These are phyloP conservation scores for Brassica nigra DNA, from an alignment of 345 rosid genomes.

Conservation along the genomic window DNA sequence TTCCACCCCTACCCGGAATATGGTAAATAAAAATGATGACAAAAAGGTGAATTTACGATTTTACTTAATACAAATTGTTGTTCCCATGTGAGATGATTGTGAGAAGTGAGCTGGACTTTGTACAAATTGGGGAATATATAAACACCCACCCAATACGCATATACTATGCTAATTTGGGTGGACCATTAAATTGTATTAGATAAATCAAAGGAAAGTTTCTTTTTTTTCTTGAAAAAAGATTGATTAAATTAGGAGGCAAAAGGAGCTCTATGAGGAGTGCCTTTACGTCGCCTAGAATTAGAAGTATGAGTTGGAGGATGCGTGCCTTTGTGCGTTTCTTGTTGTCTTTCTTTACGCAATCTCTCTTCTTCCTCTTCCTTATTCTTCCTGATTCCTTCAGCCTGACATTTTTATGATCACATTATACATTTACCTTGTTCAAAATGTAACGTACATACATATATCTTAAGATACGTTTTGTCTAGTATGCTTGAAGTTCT, in stretches of 20 bases:
- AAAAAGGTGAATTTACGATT: not conserved
- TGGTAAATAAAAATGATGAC: not conserved
- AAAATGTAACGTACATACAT: slow-evolving; percentile 1
- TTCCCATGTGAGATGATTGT: slow-evolving; percentile 36
- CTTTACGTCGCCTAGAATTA: slow-evolving; percentile 78
- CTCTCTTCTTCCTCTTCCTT: slow-evolving; percentile 54
- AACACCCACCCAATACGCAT: slow-evolving; percentile 28
- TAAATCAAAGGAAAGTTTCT: not conserved
- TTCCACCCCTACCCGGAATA: not conserved
- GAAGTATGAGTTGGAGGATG: slow-evolving; percentile 58
- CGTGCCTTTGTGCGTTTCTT: slow-evolving; percentile 58
- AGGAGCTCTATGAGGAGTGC: slow-evolving; percentile 86
- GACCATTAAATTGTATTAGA: slow-evolving; percentile 20
- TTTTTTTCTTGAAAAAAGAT: slow-evolving; percentile 9
- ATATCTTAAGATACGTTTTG: not conserved
- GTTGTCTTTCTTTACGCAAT: slow-evolving; percentile 64
- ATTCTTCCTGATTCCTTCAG: slow-evolving; percentile 69
- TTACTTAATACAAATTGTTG: slow-evolving; percentile 29
- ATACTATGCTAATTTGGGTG: slow-evolving; percentile 20
- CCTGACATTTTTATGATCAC: slow-evolving; percentile 44
- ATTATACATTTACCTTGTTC: slow-evolving; percentile 22
- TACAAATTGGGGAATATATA: slow-evolving; percentile 31
- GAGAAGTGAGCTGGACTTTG: slow-evolving; percentile 43
- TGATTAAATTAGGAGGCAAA: slow-evolving; percentile 56
- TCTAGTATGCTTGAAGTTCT: not conserved